phyloP scores from a whole-genome alignment of 345 rosid genomes.

The Aethionema arabicum region DNA sequence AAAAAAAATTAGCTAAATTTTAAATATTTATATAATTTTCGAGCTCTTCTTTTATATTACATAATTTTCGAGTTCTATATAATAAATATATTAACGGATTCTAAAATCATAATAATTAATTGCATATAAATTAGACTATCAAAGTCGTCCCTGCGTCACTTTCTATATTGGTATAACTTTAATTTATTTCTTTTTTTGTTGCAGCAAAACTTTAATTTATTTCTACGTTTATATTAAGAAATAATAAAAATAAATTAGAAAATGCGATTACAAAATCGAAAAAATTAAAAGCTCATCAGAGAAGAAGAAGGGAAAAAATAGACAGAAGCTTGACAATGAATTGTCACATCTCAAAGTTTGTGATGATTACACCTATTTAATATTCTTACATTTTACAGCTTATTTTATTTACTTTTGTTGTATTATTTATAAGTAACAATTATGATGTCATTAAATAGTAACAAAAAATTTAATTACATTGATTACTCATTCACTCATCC shows the following conservation, averaged over 20 bases:
- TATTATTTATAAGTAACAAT: not conserved
- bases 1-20: no score
- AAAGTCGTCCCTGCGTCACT: conserved; percentile 35
- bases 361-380: conserved; percentile 49
- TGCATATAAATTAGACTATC: not conserved
- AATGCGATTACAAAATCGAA: no score
- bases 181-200: no score
- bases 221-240: no score
- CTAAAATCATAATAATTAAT: no score
- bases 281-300: conserved; percentile 25
- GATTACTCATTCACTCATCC: no score
- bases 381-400: conserved; percentile 24
- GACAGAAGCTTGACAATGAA: conserved; percentile 43
- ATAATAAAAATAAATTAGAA: no score
- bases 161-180: conserved; percentile 35
- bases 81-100: no score
- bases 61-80: not conserved
- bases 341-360: conserved; percentile 59
- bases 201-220: not conserved
- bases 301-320: conserved; percentile 26
- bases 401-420: conserved; percentile 26
- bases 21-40: not conserved
- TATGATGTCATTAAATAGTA: no score
- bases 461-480: no score
- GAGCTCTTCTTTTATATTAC: not conserved